phyloP scores from a whole-genome alignment of 192 early-diverging fungal species.

The Umbelopsis sp. region DNA sequence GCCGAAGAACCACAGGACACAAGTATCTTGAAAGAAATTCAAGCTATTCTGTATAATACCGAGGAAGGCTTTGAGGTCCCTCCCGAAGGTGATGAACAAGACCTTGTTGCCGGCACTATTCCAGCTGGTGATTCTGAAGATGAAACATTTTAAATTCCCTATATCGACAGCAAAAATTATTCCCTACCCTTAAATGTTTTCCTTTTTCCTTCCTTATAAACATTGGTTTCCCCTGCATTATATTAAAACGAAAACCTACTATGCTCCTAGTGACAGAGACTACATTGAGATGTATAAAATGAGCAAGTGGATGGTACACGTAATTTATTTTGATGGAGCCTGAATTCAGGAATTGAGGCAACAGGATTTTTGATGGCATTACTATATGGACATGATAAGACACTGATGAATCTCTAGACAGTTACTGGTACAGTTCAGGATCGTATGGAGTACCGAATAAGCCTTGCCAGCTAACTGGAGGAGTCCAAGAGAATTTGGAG shows the following conservation, averaged over 20 bases:
- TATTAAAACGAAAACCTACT: not conserved
- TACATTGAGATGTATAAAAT: not conserved
- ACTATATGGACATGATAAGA: not conserved
- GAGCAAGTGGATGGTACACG: no score
- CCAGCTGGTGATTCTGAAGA: conserved; percentile 51
- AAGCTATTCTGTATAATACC: conserved; percentile 91
- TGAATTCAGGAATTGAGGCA: no score
- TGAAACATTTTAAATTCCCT: conserved; percentile 58
- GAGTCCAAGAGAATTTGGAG: conserved; percentile 37
- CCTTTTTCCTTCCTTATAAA: not conserved
- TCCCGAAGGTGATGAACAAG: conserved; percentile 52
- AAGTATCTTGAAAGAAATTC: conserved; percentile 73
- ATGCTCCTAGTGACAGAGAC: not conserved
- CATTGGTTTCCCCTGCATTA: not conserved
- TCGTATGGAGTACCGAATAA: conserved; percentile 55
- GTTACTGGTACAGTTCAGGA: conserved; percentile 54
- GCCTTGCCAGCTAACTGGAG: conserved; percentile 55
- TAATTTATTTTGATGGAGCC: no score
- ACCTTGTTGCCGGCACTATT: conserved; percentile 5
- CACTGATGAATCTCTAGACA: not conserved
- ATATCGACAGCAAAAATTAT: conserved; percentile 20
- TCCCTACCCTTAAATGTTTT: conserved; percentile 7
- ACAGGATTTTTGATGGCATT: not conserved
- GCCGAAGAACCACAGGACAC: conserved; percentile 41
- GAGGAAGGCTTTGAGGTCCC: conserved; percentile 83